phyloP scores from a whole-genome alignment of 768 basidiomycete species.

The Termitomyces sp. region DNA sequence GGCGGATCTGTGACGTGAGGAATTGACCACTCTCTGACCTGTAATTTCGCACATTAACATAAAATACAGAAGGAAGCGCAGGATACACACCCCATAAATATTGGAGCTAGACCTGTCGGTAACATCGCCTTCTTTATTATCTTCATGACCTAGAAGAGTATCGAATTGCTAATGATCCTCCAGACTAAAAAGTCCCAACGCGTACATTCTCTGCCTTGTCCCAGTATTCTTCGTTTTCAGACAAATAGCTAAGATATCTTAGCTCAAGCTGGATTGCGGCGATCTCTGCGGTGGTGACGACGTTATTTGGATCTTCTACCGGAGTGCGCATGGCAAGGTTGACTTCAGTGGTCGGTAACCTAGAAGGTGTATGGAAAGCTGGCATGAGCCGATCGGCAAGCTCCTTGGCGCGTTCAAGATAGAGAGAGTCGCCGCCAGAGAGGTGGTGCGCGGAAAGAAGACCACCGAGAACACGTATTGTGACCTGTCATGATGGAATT shows the following conservation, averaged over 20 bases:
- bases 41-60: background rate
- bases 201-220: slow-evolving; percentile 68
- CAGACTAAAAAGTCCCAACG: background rate
- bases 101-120: slow-evolving; percentile 71
- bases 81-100: slow-evolving; percentile 66
- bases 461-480: slow-evolving; percentile 89
- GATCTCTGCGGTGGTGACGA: slow-evolving; percentile 81
- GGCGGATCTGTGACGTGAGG: slow-evolving; percentile 68
- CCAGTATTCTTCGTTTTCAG: slow-evolving; percentile 81
- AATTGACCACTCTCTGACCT: slow-evolving; percentile 41
- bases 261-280: slow-evolving; percentile 88
- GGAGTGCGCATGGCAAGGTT: slow-evolving; percentile 65
- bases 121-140: slow-evolving; percentile 56
- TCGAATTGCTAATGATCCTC: background rate
- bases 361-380: slow-evolving; percentile 76
- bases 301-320: slow-evolving; percentile 52
- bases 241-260: slow-evolving; percentile 74
- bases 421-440: slow-evolving; percentile 64
- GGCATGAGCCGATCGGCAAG: slow-evolving; percentile 81
- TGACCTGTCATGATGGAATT: slow-evolving; percentile 50
- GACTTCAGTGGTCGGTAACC: slow-evolving; percentile 71
- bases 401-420: slow-evolving; percentile 73
- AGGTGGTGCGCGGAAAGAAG: slow-evolving; percentile 84
- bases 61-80: background rate
- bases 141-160: slow-evolving; percentile 47